Conservation (phyloP, 345 rosid genomes). For the Angophora floribunda region DNA sequence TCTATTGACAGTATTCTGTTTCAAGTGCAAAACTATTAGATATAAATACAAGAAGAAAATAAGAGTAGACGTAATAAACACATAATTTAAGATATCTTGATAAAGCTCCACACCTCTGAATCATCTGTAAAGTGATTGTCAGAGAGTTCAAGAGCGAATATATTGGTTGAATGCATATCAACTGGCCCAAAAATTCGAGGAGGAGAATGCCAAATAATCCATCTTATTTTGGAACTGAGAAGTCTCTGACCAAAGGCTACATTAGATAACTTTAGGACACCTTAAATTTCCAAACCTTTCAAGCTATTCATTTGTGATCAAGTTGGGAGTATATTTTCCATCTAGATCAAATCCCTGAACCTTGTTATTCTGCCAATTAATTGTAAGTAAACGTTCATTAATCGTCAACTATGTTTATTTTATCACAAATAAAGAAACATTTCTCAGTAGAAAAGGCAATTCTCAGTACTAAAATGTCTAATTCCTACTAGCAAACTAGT, state of each 20-base stretch:
- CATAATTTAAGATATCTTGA: background rate
- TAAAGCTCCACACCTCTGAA: background rate
- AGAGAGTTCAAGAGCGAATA: background rate
- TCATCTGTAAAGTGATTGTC: background rate
- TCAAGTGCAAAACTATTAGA: background rate
- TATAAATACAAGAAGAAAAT: background rate
- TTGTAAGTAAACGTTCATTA: background rate
- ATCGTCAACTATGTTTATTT: background rate
- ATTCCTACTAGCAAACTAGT: background rate
- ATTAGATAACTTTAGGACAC: background rate
- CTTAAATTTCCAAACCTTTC: background rate
- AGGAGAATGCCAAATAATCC: background rate
- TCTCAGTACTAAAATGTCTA: background rate
- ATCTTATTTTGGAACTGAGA: background rate
- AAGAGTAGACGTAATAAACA: background rate
- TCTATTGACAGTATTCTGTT: background rate
- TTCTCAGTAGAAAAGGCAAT: background rate
- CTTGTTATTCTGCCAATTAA: background rate
- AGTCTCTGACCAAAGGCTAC: background rate
- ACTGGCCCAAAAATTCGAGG: background rate
- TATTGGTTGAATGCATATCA: background rate
- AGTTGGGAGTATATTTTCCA: background rate
- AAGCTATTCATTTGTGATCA: background rate
- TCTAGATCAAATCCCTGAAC: background rate
- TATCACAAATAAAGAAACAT: background rate